Evolutionary conservation across 2,329 filamentous ascomycete species (phyloP).

Genomic region (Nectriaceae sp.): DNA sequence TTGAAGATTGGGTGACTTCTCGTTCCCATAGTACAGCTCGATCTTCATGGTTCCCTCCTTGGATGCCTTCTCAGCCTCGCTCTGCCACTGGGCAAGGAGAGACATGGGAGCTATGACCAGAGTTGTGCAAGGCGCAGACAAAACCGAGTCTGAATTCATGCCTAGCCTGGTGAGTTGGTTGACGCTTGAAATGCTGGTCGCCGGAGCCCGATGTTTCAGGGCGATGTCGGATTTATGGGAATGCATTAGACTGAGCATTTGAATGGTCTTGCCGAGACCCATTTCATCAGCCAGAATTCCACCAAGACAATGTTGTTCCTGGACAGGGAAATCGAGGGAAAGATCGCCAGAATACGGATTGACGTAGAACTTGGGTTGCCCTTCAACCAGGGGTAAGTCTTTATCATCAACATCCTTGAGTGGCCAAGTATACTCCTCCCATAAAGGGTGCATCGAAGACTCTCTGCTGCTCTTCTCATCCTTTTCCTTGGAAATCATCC

Average conservation of each 20-base stretch:
- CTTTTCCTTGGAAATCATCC: conserved; percentile 95
- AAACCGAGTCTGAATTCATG: conserved; percentile 56
- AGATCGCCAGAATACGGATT: conserved; percentile 97
- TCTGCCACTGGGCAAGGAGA: conserved; percentile 94
- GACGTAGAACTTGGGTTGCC: conserved; percentile 80
- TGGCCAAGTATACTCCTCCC: conserved; percentile 96
- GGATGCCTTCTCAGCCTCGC: conserved; percentile 89
- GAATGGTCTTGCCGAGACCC: conserved; percentile 97
- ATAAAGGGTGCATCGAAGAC: conserved; percentile 90
- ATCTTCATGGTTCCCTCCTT: conserved; percentile 79
- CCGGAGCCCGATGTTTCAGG: conserved; percentile 36
- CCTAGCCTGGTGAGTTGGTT: conserved; percentile 65
- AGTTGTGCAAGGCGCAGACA: conserved; percentile 82
- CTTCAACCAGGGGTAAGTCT: conserved; percentile 64
- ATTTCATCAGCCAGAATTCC: conserved; percentile 96
- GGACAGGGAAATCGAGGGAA: conserved; percentile 85
- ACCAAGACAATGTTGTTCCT: conserved; percentile 92
- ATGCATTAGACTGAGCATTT: conserved; percentile 94
- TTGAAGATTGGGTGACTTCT: conserved; percentile 79
- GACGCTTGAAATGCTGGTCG: conserved; percentile 43
- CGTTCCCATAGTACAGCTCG: conserved; percentile 88
- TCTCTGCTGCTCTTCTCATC: conserved; percentile 71
- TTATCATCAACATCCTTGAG: conserved; percentile 83
- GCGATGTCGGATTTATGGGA: conserved; percentile 68
- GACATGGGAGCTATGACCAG: conserved; percentile 97